phyloP scores from a whole-genome alignment of 2,329 filamentous ascomycete species.

The Penicillium paneum region DNA sequence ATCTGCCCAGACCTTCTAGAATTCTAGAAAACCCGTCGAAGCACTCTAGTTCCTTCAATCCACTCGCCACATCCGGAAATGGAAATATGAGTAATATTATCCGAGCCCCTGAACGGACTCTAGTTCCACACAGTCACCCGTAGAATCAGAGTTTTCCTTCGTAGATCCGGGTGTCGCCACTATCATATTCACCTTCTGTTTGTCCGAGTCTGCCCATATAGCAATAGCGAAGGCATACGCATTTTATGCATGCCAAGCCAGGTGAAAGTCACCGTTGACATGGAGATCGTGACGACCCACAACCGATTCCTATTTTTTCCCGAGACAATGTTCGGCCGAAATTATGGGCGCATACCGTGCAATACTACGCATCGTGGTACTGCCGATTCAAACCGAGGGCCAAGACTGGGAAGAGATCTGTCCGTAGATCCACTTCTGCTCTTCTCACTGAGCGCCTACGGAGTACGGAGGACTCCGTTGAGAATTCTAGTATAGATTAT shows the following conservation, averaged over 20 bases:
- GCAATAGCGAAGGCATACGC: not conserved
- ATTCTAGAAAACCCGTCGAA: conserved; percentile 23
- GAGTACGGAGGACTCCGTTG: no score
- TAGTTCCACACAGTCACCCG: not conserved
- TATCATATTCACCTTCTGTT: not conserved
- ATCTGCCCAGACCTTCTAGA: conserved; percentile 14
- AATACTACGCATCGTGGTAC: not conserved
- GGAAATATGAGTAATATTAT: no score
- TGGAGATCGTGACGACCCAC: not conserved
- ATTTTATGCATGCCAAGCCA: conserved; percentile 3
- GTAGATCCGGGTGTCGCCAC: conserved; percentile 2
- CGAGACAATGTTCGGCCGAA: not conserved
- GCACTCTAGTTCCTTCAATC: conserved; percentile 5
- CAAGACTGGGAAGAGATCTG: not conserved
- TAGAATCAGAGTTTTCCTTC: conserved; percentile 1
- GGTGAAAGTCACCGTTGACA: not conserved
- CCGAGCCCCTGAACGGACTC: not conserved
- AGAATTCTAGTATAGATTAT: not conserved
- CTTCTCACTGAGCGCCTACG: no score
- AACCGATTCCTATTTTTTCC: not conserved
- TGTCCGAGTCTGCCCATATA: not conserved
- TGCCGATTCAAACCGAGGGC: conserved; percentile 1
- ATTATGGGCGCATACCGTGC: not conserved
- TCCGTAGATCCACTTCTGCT: conserved; percentile 1
- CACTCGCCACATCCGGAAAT: conserved; percentile 20